These are phyloP conservation scores for Balansia obtecta DNA, from an alignment of 2,329 filamentous ascomycete genomes.

Conservation along the genomic window DNA sequence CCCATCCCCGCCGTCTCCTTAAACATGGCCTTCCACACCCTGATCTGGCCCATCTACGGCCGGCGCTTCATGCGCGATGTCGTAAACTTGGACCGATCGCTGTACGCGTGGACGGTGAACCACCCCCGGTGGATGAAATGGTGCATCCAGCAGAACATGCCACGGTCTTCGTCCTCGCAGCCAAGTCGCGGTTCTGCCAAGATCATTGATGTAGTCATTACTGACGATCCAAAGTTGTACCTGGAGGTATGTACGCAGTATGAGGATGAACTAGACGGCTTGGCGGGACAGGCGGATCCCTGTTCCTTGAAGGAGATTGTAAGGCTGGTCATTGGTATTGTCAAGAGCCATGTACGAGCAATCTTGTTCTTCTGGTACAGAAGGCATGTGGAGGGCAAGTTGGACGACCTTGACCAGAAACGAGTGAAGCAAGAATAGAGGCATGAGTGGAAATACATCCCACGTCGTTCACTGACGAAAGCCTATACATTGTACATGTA, in stretches of 20 bases:
- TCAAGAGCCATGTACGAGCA: slow-evolving; percentile 12
- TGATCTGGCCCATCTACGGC: slow-evolving; percentile 56
- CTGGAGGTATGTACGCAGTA: slow-evolving; percentile 41
- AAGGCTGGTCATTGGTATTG: slow-evolving; percentile 9
- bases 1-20: slow-evolving; percentile 54
- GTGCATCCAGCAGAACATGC: slow-evolving; percentile 39
- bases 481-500: too few relatives aligned
- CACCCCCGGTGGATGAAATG: slow-evolving; percentile 68
- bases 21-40: slow-evolving; percentile 59
- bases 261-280: slow-evolving; percentile 22
- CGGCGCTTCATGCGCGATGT: slow-evolving; percentile 51
- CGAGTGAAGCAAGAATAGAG: slow-evolving; percentile 5
- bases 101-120: slow-evolving; percentile 86
- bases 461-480: not conserved
- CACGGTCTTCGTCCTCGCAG: not conserved
- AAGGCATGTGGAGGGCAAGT: slow-evolving; percentile 13
- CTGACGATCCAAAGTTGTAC: slow-evolving; percentile 65
- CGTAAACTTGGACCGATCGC: slow-evolving; percentile 32
- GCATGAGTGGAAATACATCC: not conserved
- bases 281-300: slow-evolving; percentile 1
- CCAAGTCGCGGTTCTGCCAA: not conserved
- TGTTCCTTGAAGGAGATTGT: slow-evolving; percentile 8
- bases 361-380: slow-evolving; percentile 14
- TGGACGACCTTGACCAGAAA: slow-evolving; percentile 16
- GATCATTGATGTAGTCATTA: slow-evolving; percentile 67